These are phyloP conservation scores for Botryotinia globosa DNA, from an alignment of 2,329 filamentous ascomycete species.

Conservation along the genomic window DNA sequence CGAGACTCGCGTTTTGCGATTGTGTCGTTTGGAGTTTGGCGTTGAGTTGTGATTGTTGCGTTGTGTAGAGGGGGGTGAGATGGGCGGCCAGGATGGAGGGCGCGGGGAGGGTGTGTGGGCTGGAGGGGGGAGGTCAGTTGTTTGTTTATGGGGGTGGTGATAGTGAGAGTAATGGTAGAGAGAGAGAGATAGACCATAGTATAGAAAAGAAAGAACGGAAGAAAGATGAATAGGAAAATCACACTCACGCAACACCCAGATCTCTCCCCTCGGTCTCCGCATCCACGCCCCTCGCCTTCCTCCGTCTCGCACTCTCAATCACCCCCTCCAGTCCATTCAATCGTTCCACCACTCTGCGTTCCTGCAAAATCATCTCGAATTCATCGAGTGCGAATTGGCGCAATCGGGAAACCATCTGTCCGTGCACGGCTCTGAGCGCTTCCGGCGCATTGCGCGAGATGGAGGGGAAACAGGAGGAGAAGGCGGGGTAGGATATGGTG, in stretches of 20 bases:
- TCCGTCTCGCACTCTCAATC: slow-evolving; percentile 48
- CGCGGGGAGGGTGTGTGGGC: slow-evolving; percentile 57
- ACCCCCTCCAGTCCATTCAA: slow-evolving; percentile 59
- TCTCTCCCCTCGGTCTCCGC: background rate
- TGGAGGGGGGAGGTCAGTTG: slow-evolving; percentile 27
- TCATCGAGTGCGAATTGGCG: slow-evolving; percentile 55
- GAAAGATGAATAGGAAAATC: background rate
- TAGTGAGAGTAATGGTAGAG: too few relatives aligned
- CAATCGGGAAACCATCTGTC: slow-evolving; percentile 56
- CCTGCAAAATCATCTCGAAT: slow-evolving; percentile 53
- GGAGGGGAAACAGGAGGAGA: slow-evolving; percentile 60
- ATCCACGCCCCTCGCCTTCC: slow-evolving; percentile 24
- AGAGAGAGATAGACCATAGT: background rate
- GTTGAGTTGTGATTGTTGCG: slow-evolving; percentile 56
- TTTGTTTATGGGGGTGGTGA: background rate
- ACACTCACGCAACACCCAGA: slow-evolving; percentile 13
- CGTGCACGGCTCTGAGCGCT: slow-evolving; percentile 54
- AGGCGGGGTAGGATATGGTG: slow-evolving; percentile 55
- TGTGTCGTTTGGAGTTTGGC: slow-evolving; percentile 56
- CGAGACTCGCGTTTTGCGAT: slow-evolving; percentile 54
- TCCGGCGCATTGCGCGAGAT: slow-evolving; percentile 51
- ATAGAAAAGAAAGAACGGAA: background rate
- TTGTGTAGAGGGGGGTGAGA: slow-evolving; percentile 50
- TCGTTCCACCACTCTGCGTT: slow-evolving; percentile 52
- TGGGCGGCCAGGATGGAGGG: slow-evolving; percentile 53